Base-by-base conservation (phyloP, 805 yeast species). In the Saccharomycopsis sp. region DNA sequence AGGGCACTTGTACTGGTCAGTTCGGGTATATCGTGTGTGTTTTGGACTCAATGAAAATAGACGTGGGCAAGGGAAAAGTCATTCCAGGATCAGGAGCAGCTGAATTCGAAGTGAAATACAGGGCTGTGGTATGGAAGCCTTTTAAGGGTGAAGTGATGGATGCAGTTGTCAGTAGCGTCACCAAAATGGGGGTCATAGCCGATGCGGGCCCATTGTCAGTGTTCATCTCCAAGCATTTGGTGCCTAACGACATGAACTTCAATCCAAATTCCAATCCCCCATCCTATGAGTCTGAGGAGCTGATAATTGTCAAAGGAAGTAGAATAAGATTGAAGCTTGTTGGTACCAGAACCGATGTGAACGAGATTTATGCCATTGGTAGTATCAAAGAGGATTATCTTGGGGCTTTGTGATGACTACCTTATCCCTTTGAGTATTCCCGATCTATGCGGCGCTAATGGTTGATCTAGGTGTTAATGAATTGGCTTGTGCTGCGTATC, bases 101-200 rank as follows among this genome's bases (percentile, higher is more conserved):
- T 0, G 97, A 91, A 72, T 94, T 94, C 67, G 96, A 90, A 65
- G 98, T 94, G 56, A 89, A 90, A 71, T 94, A 94, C 71, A 78
- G 96, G 65, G 99, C 99, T 0, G 91, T 94, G 55, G 97, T 94
- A 37, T 94, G 97, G 95, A 88, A 92, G 68, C 99, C 99, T 2
- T 94, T 94, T 75, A 94, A 94, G 73, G 99, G 98, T 40, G 99
- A 94, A 73, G 99, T 94, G 5, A 98, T 94, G 24, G 99, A 94
- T 71, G 99, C 95, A 3, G 84, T 92, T 23, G 98, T 94, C 15
- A 88, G 97, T 14, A 88, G 89, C 34, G 97, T 96, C 53, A 90
- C 87, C 71, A 90, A 83, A 68, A 87, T 92, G 85, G 99, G 99
- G 7, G 90, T 94, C 64, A 94, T 94, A 70, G 98, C 96, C 44